phyloP scores from a whole-genome alignment of 495 filamentous ascomycete species.

The Thermothielavioides terrestris region DNA sequence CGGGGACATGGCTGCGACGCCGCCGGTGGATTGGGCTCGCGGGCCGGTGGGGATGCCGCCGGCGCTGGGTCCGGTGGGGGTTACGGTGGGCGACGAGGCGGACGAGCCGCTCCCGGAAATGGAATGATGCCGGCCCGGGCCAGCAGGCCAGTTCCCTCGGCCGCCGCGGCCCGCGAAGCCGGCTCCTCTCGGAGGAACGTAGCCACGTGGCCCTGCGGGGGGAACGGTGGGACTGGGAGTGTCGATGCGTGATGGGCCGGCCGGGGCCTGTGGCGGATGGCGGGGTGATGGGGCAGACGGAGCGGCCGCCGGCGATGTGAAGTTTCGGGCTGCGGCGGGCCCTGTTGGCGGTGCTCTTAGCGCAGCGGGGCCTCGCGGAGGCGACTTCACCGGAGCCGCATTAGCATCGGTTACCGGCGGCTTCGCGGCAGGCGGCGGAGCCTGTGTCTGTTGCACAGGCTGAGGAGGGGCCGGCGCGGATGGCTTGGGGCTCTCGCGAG shows the following conservation, averaged over 20 bases:
- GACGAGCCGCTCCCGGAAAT: conserved; percentile 16
- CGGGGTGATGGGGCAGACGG: conserved; percentile 25
- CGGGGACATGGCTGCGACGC: conserved; percentile 8
- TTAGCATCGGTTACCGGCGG: conserved; percentile 18
- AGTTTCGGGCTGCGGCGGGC: conserved; percentile 33
- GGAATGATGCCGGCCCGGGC: conserved; percentile 31
- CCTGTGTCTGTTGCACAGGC: conserved; percentile 5
- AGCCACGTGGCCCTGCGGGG: conserved; percentile 40
- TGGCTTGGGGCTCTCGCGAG: conserved; percentile 23
- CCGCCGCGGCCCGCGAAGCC: conserved; percentile 32
- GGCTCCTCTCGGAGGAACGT: conserved; percentile 30
- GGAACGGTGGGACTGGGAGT: conserved; percentile 32
- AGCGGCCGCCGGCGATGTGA: conserved; percentile 25
- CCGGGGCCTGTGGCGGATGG: conserved; percentile 23
- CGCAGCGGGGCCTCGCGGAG: conserved; percentile 41
- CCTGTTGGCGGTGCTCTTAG: conserved; percentile 39
- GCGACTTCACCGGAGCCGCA: conserved; percentile 26
- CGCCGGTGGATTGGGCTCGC: conserved; percentile 24
- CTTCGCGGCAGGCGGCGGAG: conserved; percentile 3
- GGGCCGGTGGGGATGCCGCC: conserved; percentile 38
- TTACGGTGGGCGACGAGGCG: conserved; percentile 25
- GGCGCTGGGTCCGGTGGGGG: conserved; percentile 22
- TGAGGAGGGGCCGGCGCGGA: conserved; percentile 12
- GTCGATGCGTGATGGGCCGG: conserved; percentile 26
- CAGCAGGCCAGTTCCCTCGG: conserved; percentile 30